phyloP scores from a whole-genome alignment of 2,329 filamentous ascomycete species.

The Diaporthe sp. region DNA sequence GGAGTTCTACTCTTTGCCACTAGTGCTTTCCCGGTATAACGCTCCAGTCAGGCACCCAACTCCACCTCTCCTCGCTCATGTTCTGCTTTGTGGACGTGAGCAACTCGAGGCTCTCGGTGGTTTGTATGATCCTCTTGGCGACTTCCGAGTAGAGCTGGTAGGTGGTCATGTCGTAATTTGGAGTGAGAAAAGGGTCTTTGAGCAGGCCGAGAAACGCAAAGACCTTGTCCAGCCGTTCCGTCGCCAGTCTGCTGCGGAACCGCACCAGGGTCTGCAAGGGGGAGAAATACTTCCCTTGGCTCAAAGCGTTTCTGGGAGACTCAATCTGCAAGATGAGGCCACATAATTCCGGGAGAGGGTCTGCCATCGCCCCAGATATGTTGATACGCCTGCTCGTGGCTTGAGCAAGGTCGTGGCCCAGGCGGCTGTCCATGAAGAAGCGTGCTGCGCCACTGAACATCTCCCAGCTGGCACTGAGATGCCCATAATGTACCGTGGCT shows the following conservation, averaged over 20 bases:
- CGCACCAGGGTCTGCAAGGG: not conserved
- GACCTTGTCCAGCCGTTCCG: constrained; percentile 1
- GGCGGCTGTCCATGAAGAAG: not conserved
- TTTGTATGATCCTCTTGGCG: not conserved
- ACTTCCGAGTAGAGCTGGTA: not conserved
- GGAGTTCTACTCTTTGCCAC: not conserved
- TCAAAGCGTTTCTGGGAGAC: not conserved
- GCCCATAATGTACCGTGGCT: not conserved
- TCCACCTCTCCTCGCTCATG: not conserved
- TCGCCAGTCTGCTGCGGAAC: not conserved
- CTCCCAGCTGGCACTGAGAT: not conserved
- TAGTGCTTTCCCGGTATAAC: not conserved
- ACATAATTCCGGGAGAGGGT: not conserved
- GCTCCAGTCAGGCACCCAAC: not conserved
- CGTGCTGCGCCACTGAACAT: not conserved
- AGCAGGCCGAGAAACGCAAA: not conserved
- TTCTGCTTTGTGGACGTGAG: not conserved
- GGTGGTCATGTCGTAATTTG: not conserved
- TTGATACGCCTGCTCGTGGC: not conserved
- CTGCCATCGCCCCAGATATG: not conserved
- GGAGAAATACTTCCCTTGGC: not conserved
- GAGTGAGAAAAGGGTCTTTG: not conserved
- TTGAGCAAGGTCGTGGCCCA: not conserved
- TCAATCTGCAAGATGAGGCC: not conserved
- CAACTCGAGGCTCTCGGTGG: not conserved